These are phyloP conservation scores for Podaxis sp. DNA, from an alignment of 768 basidiomycete species.

Conservation along the genomic window DNA sequence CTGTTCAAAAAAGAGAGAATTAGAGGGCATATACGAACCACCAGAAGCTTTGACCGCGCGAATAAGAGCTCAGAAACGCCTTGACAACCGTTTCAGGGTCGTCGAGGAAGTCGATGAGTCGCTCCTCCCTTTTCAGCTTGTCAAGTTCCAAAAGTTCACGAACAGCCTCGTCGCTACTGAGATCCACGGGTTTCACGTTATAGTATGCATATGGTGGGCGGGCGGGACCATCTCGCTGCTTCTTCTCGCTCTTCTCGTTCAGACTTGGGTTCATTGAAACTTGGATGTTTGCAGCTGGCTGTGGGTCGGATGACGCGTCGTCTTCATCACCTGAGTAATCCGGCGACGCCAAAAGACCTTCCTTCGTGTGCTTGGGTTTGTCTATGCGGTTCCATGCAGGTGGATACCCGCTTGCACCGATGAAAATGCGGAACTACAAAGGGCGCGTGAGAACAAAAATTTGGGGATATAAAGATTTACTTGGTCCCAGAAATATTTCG, in stretches of 20 bases:
- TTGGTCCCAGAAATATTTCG: conserved; percentile 11
- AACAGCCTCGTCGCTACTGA: conserved; percentile 32
- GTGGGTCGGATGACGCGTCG: not conserved
- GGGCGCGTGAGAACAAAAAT: not conserved
- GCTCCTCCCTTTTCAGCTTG: conserved; percentile 38
- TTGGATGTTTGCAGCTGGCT: not conserved
- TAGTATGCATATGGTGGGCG: conserved; percentile 13
- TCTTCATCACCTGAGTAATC: conserved; percentile 6
- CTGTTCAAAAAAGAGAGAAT: no score
- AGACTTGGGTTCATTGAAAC: not conserved
- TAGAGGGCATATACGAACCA: conserved; percentile 34
- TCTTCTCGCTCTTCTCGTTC: not conserved
- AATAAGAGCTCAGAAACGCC: conserved; percentile 65
- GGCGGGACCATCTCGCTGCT: not conserved
- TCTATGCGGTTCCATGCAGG: conserved; percentile 14
- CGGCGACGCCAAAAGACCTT: not conserved
- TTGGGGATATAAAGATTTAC: not conserved
- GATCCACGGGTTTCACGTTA: not conserved
- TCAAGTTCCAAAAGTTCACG: conserved; percentile 30
- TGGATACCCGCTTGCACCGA: conserved; percentile 5
- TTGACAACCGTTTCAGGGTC: conserved; percentile 52
- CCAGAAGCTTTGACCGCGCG: conserved; percentile 59
- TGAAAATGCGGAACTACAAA: conserved; percentile 7
- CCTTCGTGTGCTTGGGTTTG: not conserved
- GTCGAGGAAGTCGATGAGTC: conserved; percentile 48